These are phyloP conservation scores for Caloboletus inedulis DNA, from an alignment of 1,284 basidiomycete species.

Conservation along the genomic window DNA sequence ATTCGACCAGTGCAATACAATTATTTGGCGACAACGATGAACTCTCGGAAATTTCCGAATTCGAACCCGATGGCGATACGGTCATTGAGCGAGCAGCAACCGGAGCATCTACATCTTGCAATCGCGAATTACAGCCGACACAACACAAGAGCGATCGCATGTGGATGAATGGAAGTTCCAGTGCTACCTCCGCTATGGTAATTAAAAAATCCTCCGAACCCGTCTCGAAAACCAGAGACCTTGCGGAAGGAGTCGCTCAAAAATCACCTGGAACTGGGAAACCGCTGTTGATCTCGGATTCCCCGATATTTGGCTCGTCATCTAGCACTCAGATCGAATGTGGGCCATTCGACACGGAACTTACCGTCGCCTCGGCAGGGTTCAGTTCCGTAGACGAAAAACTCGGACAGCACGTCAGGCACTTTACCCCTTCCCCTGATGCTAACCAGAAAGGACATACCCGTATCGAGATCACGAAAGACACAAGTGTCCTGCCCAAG, in stretches of 20 bases:
- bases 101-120: background rate
- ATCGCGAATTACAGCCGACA: background rate
- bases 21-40: slow-evolving; percentile 12
- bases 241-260: background rate
- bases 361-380: background rate
- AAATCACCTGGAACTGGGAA: background rate
- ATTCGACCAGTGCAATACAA: background rate
- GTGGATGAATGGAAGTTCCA: background rate
- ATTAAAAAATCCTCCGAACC: background rate
- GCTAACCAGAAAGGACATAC: background rate
- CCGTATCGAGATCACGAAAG: slow-evolving; percentile 1
- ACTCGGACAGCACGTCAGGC: background rate
- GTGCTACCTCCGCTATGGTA: background rate
- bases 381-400: background rate
- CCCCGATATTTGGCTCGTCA: slow-evolving; percentile 13
- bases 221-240: background rate
- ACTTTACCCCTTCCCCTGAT: background rate
- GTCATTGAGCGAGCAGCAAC: background rate
- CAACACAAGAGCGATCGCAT: slow-evolving; percentile 1
- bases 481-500: slow-evolving; percentile 8
- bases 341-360: background rate
- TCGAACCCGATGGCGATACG: slow-evolving; percentile 11
- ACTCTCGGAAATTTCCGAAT: slow-evolving; percentile 32
- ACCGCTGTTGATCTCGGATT: background rate
- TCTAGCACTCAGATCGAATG: slow-evolving; percentile 16